Evolutionary conservation across 2,329 filamentous ascomycete genomes (phyloP).

Genomic region (Blastomyces percursus): DNA sequence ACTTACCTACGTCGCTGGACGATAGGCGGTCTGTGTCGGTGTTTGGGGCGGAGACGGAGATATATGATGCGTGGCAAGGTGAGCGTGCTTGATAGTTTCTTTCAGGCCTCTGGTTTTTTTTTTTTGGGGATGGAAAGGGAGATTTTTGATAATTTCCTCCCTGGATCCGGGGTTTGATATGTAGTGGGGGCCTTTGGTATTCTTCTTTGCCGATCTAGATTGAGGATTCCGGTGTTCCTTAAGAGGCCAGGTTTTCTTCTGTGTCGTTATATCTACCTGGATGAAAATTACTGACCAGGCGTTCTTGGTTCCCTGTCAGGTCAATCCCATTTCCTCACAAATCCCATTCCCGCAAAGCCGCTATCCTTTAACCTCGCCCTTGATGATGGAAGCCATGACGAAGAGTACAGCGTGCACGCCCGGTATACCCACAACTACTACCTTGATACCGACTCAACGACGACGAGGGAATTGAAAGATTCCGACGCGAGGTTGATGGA

Average conservation of each 20-base stretch:
- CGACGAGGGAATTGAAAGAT: slow-evolving; percentile 49
- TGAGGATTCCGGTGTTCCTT: not conserved
- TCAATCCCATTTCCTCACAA: slow-evolving; percentile 89
- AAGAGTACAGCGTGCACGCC: slow-evolving; percentile 38
- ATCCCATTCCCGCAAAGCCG: slow-evolving; percentile 72
- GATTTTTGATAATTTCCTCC: not conserved
- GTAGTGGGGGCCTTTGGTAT: not conserved
- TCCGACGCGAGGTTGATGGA: slow-evolving; percentile 84
- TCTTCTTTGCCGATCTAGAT: not conserved
- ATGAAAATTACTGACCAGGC: not conserved
- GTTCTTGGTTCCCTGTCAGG: slow-evolving; percentile 43
- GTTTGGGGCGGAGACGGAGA: slow-evolving; percentile 76
- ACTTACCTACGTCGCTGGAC: slow-evolving; percentile 84
- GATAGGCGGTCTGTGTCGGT: slow-evolving; percentile 62
- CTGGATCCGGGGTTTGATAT: not conserved
- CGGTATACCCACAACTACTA: slow-evolving; percentile 24
- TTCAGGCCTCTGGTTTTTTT: not conserved
- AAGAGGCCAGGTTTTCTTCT: not conserved
- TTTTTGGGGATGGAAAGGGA: not conserved
- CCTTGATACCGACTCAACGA: slow-evolving; percentile 27
- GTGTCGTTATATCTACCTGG: not conserved
- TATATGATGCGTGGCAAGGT: slow-evolving; percentile 99
- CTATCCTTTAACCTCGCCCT: slow-evolving; percentile 76
- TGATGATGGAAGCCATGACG: slow-evolving; percentile 64
- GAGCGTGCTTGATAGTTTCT: slow-evolving; percentile 22